A percentile compares a stretch with the other conserved stretches of the same genome.
These are phyloP conservation scores for Ganoderma lucidum DNA, from an alignment of 1,284 basidiomycete genomes.

Conservation along the genomic window DNA sequence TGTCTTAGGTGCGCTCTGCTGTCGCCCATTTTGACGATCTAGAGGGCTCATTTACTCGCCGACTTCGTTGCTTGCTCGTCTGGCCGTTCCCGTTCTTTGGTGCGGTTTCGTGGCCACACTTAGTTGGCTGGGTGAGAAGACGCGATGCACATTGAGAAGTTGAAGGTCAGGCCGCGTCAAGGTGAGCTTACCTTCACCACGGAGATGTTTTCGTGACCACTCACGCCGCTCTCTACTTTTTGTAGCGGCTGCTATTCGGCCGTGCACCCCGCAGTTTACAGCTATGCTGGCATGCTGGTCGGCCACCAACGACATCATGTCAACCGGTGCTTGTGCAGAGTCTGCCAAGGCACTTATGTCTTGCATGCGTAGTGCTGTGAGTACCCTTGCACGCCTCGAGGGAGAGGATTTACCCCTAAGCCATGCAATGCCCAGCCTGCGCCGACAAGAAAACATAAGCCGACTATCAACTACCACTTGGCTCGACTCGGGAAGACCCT, in stretches of 20 bases:
- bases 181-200: slow-evolving; percentile 48
- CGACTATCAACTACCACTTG: slow-evolving; percentile 88
- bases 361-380: slow-evolving; percentile 89
- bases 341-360: slow-evolving; percentile 75
- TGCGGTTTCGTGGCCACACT: not conserved
- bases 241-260: slow-evolving; percentile 22
- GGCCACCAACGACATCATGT: slow-evolving; percentile 76
- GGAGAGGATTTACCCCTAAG: slow-evolving; percentile 6
- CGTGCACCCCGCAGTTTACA: slow-evolving; percentile 74
- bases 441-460: slow-evolving; percentile 66
- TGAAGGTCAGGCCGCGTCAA: slow-evolving; percentile 85
- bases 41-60: not conserved
- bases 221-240: not conserved
- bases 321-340: slow-evolving; percentile 67
- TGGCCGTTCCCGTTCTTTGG: not conserved
- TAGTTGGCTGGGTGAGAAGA: slow-evolving; percentile 21
- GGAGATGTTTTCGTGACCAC: not conserved
- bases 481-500: slow-evolving; percentile 77
- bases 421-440: slow-evolving; percentile 56
- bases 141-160: slow-evolving; percentile 76
- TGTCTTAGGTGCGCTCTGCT: slow-evolving; percentile 4
- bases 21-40: not conserved
- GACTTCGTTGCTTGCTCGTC: not conserved
- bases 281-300: slow-evolving; percentile 94
- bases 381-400: slow-evolving; percentile 42